Conservation (phyloP, 495 filamentous ascomycete species). For the Elasticomyces elasticus region DNA sequence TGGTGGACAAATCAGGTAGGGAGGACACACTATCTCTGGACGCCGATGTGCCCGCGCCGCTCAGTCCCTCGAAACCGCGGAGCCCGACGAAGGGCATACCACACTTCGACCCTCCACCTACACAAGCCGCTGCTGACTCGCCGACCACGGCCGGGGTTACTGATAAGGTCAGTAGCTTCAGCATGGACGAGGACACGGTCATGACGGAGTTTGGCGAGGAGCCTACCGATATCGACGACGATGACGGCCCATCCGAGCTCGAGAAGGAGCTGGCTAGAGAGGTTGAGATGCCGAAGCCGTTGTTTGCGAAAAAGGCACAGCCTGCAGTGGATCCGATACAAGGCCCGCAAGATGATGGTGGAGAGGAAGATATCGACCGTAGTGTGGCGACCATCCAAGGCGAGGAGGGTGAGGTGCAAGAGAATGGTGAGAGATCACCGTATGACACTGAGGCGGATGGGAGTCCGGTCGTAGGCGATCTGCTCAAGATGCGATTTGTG, state of each 20-base stretch:
- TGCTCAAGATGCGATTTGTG: constrained; percentile 93
- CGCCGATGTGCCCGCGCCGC: constrained; percentile 34
- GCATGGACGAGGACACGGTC: constrained; percentile 38
- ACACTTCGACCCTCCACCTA: constrained; percentile 13
- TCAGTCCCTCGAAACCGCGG: constrained; percentile 18
- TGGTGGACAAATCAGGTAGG: constrained; percentile 4
- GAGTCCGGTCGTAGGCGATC: constrained; percentile 91
- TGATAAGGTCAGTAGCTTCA: constrained; percentile 43
- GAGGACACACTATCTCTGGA: constrained; percentile 13
- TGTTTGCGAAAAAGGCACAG: constrained; percentile 38
- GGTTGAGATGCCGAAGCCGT: constrained; percentile 47
- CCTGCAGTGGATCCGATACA: constrained; percentile 3
- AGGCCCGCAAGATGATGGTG: not conserved
- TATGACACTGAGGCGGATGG: constrained; percentile 57
- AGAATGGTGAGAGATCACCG: constrained; percentile 18
- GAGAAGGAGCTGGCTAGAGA: constrained; percentile 39
- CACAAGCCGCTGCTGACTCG: constrained; percentile 30
- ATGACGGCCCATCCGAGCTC: constrained; percentile 15
- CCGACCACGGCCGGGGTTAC: constrained; percentile 42
- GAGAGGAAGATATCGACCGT: constrained; percentile 11
- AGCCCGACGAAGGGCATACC: not conserved
- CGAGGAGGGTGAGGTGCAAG: not conserved
- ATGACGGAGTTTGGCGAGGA: constrained; percentile 28
- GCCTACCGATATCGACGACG: constrained; percentile 11
- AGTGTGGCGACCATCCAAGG: constrained; percentile 21